A percentile compares a stretch with the other conserved stretches of the same genome.
phyloP scores from a whole-genome alignment of 345 rosid genomes.

The Arabidopsis thaliana region TAIR10.1 NC_003075.7:17419501-17420000 shows the following conservation, averaged over 20 bases:
- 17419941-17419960: constrained; percentile 18
- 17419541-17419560: constrained; percentile 16
- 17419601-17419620: constrained; percentile 68
- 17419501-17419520: constrained; percentile 57
- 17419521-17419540: background rate
- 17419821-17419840: constrained; percentile 93
- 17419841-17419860: constrained; percentile 96
- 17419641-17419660: constrained; percentile 85
- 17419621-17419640: constrained; percentile 76
- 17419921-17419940: background rate
- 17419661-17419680: constrained; percentile 91
- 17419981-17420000: constrained; percentile 8
- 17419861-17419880: constrained; percentile 93
- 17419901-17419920: background rate
- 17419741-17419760: background rate
- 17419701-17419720: constrained; percentile 21
- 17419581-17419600: constrained; percentile 69
- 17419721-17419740: background rate
- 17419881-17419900: constrained; percentile 22
- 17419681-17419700: constrained; percentile 98
- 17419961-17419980: constrained; percentile 7
- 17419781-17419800: background rate
- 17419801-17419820: constrained; percentile 88
- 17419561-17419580: constrained; percentile 7
- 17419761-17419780: constrained; percentile 3